phyloP scores from a whole-genome alignment of 805 yeast species.

The Lachancea kluyveri region DNA sequence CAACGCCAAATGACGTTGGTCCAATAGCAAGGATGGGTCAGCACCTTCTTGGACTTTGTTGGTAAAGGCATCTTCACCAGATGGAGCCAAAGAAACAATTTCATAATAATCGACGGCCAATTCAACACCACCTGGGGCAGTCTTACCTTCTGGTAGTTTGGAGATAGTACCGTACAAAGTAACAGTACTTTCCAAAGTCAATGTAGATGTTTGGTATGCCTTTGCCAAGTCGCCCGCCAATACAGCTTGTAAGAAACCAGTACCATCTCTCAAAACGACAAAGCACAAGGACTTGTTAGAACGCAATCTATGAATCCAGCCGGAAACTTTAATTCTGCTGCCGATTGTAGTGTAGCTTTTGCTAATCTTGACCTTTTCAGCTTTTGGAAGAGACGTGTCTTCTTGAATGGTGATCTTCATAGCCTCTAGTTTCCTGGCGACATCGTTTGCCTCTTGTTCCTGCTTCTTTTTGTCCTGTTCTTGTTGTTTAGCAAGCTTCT shows the following conservation, averaged over 20 bases:
- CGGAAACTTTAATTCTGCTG: conserved; percentile 69
- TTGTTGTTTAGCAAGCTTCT: conserved; percentile 50
- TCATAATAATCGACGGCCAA: conserved; percentile 85
- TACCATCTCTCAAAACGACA: conserved; percentile 90
- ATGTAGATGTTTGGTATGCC: conserved; percentile 75
- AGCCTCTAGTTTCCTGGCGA: conserved; percentile 70
- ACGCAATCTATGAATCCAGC: conserved; percentile 96
- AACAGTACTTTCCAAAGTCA: conserved; percentile 86
- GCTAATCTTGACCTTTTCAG: conserved; percentile 61
- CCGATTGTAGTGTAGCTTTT: conserved; percentile 50
- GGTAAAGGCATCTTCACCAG: conserved; percentile 92
- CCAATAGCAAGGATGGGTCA: conserved; percentile 87
- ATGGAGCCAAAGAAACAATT: conserved; percentile 87
- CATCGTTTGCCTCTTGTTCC: conserved; percentile 61
- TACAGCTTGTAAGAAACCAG: conserved; percentile 85
- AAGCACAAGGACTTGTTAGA: conserved; percentile 88
- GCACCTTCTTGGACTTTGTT: conserved; percentile 92
- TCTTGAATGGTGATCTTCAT: conserved; percentile 67
- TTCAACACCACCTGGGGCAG: conserved; percentile 97
- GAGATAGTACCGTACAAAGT: conserved; percentile 72
- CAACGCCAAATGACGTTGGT: conserved; percentile 90
- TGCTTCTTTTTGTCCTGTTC: conserved; percentile 46
- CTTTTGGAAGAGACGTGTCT: conserved; percentile 67
- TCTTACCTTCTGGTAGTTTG: conserved; percentile 89
- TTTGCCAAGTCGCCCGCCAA: conserved; percentile 87